Base-by-base conservation (phyloP, 805 yeast species). In the Candida ortonii region DNA sequence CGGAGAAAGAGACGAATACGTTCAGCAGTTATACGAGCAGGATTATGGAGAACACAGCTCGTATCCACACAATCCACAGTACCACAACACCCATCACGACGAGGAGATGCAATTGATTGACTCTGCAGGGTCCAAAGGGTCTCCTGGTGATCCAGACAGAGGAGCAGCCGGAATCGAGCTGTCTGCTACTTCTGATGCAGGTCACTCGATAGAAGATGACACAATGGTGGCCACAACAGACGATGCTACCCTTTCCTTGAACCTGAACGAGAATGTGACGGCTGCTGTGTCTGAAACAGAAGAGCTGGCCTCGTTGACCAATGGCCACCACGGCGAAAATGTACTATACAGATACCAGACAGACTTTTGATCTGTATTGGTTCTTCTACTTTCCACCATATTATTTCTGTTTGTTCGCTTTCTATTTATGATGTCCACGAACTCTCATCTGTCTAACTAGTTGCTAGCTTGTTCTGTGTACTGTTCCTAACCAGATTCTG, bases 311-410 rank as follows among this genome's bases (percentile, higher is more conserved):
- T 52, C 60, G 6, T 42, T 58, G 39, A 46, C 62, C 7, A 58
- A 57, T 29, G 64, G 64, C 1, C 64, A 57, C 28, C 60, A 57
- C 25, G 61, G 62, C 7, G 59, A 49, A 25, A 55, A 53, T 39
- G 59, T 55, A 7, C 37, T 55, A 35, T 55, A 55, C 38, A 40
- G 59, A 16, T 55, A 55, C 25, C 61, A 53, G 36, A 35, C 44
- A 25, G 57, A 44, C 16, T 54, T 48, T 28, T 54, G 35, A 28
- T n/a, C n/a, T n/a, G n/a, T n/a, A n/a, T n/a, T n/a, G n/a, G n/a
- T n/a, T n/a, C n/a, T n/a, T n/a, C n/a, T n/a, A n/a, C n/a, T n/a
- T n/a, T n/a, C n/a, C n/a, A n/a, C n/a, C n/a, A n/a, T n/a, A n/a
- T n/a, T n/a, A n/a, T n/a, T n/a, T n/a, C n/a, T n/a, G n/a, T n/a